phyloP scores from a whole-genome alignment of 306 rosid species.

The Acacia acuminata region DNA sequence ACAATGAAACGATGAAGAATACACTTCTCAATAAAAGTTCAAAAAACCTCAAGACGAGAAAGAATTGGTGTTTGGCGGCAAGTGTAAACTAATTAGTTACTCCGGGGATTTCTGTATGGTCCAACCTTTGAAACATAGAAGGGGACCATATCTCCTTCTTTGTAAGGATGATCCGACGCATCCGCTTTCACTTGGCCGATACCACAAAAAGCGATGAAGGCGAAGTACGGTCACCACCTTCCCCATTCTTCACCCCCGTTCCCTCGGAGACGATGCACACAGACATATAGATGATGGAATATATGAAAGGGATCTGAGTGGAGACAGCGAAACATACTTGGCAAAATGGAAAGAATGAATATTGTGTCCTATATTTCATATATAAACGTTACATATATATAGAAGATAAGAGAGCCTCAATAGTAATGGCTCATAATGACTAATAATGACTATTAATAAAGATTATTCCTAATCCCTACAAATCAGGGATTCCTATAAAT shows the following conservation, averaged over 20 bases:
- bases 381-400: too few species aligned
- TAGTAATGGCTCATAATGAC: too few species aligned
- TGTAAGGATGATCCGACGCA: conserved; percentile 28
- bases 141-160: conserved; percentile 29
- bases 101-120: conserved; percentile 31
- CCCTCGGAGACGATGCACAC: neutral
- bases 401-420: too few species aligned
- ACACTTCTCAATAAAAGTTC: neutral
- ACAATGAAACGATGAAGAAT: neutral
- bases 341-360: too few species aligned
- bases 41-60: neutral
- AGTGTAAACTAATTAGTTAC: neutral
- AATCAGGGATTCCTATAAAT: too few species aligned
- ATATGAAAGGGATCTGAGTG: neutral
- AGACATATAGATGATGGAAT: neutral
- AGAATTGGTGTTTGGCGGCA: neutral
- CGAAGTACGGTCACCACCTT: neutral
- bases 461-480: too few species aligned
- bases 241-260: conserved; percentile 11
- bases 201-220: neutral
- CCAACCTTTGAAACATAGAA: conserved; percentile 34
- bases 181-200: conserved; percentile 20
- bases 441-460: too few species aligned
- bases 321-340: too few species aligned
- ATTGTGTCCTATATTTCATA: too few species aligned